A percentile compares a stretch with the other conserved stretches of the same genome.
Conservation (phyloP, 1,284 basidiomycete species). For the Ganoderma lingzhi region DNA sequence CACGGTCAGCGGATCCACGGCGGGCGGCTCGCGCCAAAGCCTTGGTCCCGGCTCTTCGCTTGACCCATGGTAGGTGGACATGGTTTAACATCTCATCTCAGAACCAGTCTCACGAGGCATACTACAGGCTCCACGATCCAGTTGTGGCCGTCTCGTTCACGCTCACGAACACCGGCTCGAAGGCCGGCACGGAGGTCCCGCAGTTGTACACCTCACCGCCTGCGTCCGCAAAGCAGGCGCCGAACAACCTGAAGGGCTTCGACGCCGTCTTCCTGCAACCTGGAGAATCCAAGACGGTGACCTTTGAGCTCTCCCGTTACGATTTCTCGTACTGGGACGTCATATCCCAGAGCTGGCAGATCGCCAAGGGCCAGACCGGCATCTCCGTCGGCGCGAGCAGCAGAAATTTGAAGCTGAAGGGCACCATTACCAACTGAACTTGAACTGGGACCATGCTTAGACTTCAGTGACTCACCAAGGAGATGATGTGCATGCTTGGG, state of each 20-base stretch:
- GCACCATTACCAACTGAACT: conserved; percentile 43
- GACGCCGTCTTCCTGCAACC: conserved; percentile 60
- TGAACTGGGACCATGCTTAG: neutral
- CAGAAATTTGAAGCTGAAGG: conserved; percentile 38
- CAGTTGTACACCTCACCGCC: conserved; percentile 74
- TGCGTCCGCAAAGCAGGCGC: conserved; percentile 62
- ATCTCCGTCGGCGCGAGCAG: conserved; percentile 43
- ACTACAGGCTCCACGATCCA: conserved; percentile 41
- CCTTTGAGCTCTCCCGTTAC: conserved; percentile 68
- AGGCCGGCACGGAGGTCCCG: conserved; percentile 53
- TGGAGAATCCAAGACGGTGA: conserved; percentile 54
- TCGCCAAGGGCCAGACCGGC: conserved; percentile 35
- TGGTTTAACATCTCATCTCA: neutral
- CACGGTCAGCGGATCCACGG: conserved; percentile 36
- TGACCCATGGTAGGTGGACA: conserved; percentile 40
- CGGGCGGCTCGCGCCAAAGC: conserved; percentile 40
- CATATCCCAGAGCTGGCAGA: conserved; percentile 39
- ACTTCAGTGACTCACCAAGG: neutral
- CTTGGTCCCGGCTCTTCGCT: conserved; percentile 40
- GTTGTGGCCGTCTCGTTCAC: conserved; percentile 44
- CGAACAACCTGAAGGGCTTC: conserved; percentile 71
- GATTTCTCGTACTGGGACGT: conserved; percentile 52
- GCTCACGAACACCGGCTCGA: conserved; percentile 45
- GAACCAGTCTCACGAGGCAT: neutral
- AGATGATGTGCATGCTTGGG: neutral